phyloP scores from a whole-genome alignment of 805 yeast genomes.

The Huiozyma naganishii region DNA sequence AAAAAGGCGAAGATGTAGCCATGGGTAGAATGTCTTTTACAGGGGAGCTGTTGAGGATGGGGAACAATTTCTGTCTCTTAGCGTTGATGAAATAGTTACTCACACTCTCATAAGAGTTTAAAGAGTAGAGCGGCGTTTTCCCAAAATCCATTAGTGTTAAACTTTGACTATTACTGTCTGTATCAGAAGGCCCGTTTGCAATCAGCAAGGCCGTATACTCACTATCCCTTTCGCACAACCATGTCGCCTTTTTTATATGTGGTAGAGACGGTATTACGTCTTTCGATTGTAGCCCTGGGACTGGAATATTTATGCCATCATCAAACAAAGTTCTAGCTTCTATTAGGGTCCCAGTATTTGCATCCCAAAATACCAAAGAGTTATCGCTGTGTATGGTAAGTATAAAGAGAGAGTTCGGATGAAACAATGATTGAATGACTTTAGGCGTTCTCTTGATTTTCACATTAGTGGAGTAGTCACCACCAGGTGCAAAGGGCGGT shows the following conservation, averaged over 20 bases:
- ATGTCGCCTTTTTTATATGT: slow-evolving; percentile 44
- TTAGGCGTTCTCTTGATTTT: slow-evolving; percentile 31
- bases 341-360: slow-evolving; percentile 58
- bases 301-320: slow-evolving; percentile 49
- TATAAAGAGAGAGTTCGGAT: slow-evolving; percentile 85
- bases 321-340: slow-evolving; percentile 68
- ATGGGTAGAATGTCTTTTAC: slow-evolving; percentile 43
- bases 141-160: slow-evolving; percentile 65
- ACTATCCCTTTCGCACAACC: slow-evolving; percentile 76
- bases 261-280: slow-evolving; percentile 16
- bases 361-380: slow-evolving; percentile 87
- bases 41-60: slow-evolving; percentile 38
- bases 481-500: slow-evolving; percentile 64
- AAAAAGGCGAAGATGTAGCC: slow-evolving; percentile 59
- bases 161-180: slow-evolving; percentile 31
- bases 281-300: slow-evolving; percentile 10
- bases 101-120: slow-evolving; percentile 79
- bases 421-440: slow-evolving; percentile 55
- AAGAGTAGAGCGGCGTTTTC: slow-evolving; percentile 60
- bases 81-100: slow-evolving; percentile 61
- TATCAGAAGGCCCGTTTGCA: slow-evolving; percentile 46
- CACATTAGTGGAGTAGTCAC: slow-evolving; percentile 31
- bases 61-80: slow-evolving; percentile 42
- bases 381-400: slow-evolving; percentile 78
- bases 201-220: slow-evolving; percentile 67